Evolutionary conservation across 78 protist genomes (phyloP).

Genomic region (Thecamonas trahens): DNA sequence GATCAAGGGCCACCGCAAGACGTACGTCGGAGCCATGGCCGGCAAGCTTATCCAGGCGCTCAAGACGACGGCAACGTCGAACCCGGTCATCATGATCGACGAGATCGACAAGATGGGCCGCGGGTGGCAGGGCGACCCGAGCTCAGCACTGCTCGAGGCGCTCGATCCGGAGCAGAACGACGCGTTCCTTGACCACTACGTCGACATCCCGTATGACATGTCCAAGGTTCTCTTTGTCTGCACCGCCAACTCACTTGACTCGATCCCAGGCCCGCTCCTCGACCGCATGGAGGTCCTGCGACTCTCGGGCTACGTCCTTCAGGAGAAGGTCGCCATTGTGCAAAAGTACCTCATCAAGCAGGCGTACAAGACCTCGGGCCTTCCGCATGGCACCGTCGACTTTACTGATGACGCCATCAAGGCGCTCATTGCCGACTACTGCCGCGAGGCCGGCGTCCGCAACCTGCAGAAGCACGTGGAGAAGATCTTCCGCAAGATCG

Average conservation of each 20-base stretch:
- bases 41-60: conserved; percentile 92
- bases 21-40: conserved; percentile 93
- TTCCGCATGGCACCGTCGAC: neutral
- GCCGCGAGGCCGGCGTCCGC: conserved; percentile 90
- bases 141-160: conserved; percentile 86
- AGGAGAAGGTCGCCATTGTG: conserved; percentile 81
- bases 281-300: conserved; percentile 90
- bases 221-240: conserved; percentile 79
- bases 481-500: conserved; percentile 74
- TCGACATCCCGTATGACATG: conserved; percentile 72
- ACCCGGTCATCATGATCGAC: conserved; percentile 94
- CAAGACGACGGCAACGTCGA: conserved; percentile 47
- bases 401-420: conserved; percentile 41
- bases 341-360: conserved; percentile 69
- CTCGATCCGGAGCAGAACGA: conserved; percentile 93
- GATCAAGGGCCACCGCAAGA: conserved; percentile 92
- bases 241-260: conserved; percentile 77
- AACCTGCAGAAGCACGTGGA: conserved; percentile 76
- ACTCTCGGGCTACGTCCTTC: conserved; percentile 38
- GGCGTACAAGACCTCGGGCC: conserved; percentile 40
- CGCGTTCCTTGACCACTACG: conserved; percentile 83
- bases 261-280: conserved; percentile 81
- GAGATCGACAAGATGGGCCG: conserved; percentile 83
- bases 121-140: conserved; percentile 79
- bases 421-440: conserved; percentile 55